Evolutionary conservation across 441 rosid species (phyloP), one percentile per base, ranked within the genome.

Genomic region (Viola pubescens): DNA sequence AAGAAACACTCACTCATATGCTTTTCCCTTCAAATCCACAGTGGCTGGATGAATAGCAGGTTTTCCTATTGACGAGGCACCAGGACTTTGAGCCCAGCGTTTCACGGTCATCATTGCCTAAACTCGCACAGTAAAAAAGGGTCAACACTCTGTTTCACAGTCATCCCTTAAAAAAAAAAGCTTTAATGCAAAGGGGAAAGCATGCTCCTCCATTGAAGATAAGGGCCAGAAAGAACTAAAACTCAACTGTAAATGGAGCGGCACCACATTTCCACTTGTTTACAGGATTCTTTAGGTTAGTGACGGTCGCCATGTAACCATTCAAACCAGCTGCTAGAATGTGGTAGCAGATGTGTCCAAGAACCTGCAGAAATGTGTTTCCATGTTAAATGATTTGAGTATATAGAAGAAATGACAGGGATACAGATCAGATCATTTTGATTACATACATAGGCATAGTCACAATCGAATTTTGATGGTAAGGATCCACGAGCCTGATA

Each of bases 211-310:
- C 34, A 26, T 26, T 26, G 34, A 26, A 26, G 34, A 26, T 26
- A 26, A 26, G 34, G 3, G 34, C 34, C 34, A 26, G 3, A 26
- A 26, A 26, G 34, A 26, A 11, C 14, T 34, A 51, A 66, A 76
- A 79, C 78, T 66, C 56, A 81, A 90, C 99, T 61, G 97, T 74
- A 64, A 90, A 73, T 63, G 99, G 97, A 77, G 99, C 95, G 70
- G 99, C 97, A 65, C 91, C 95, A 74, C 99, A 91, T 0, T 79
- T 80, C 99, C 99, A 94, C 78, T 88, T 94, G 82, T 91, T 94
- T 58, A 76, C 83, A 62, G 90, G 99, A 76, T 82, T 83, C 75
- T 90, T 94, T 45, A 94, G 69, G 77, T 94, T 94, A 61, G 95
- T 90, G n/a, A 87, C 63, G 45, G 99, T 88, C 62, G 99, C 94